phyloP scores from a whole-genome alignment of 1,284 basidiomycete species.

The Tranzscheliella williamsii region DNA sequence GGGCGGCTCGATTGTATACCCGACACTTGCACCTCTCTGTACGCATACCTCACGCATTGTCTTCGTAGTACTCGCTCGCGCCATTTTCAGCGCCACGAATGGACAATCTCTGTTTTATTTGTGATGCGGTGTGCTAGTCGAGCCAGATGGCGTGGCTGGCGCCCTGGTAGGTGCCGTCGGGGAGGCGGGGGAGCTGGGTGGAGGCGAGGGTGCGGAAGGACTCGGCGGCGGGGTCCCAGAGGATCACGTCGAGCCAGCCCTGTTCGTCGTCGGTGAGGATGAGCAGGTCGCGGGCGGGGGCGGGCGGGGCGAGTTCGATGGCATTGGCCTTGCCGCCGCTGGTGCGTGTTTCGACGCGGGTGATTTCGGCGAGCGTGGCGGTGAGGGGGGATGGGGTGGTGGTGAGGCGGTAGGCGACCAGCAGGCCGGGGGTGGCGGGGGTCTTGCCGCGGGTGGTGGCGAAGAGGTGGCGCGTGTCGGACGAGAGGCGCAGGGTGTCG shows the following conservation, averaged over 20 bases:
- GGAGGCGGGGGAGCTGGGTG: conserved; percentile 16
- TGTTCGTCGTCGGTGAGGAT: conserved; percentile 53
- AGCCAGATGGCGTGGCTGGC: conserved; percentile 59
- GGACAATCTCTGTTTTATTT: too few relatives aligned
- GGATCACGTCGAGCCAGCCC: conserved; percentile 39
- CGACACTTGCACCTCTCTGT: too few relatives aligned
- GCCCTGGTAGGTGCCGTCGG: conserved; percentile 16
- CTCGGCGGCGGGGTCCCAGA: conserved; percentile 15
- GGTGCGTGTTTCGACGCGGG: conserved; percentile 35
- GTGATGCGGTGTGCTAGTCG: conserved; percentile 5
- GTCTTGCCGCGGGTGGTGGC: conserved; percentile 52
- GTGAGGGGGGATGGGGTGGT: background rate
- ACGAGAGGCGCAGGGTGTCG: conserved; percentile 52
- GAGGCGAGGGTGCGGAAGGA: conserved; percentile 10
- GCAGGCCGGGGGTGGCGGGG: conserved; percentile 11
- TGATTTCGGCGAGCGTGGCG: conserved; percentile 1
- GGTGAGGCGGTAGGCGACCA: conserved; percentile 29
- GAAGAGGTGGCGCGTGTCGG: conserved; percentile 31
- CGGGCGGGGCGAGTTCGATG: conserved; percentile 40
- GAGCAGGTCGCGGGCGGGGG: conserved; percentile 3
- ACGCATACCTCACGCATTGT: too few relatives aligned
- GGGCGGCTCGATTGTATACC: too few relatives aligned
- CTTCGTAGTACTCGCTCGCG: too few relatives aligned
- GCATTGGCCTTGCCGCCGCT: conserved; percentile 58
- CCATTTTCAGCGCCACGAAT: too few relatives aligned